Conservation (phyloP, 768 basidiomycete genomes). For the Leccinellum albellum region DNA sequence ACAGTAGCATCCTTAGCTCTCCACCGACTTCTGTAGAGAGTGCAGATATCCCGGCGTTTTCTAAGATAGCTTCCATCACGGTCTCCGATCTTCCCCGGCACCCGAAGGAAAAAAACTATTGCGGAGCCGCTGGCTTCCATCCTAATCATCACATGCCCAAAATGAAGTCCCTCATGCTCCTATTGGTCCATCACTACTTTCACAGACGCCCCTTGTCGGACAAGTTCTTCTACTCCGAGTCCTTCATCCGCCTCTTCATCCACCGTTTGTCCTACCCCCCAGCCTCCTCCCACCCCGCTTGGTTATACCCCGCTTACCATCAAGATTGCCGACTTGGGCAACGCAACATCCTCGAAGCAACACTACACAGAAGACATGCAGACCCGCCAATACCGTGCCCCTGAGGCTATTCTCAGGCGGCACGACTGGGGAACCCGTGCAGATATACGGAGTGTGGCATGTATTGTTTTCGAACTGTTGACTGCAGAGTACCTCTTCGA, state of each 20-base stretch:
- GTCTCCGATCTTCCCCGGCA: constrained; percentile 9
- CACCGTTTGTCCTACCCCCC: constrained; percentile 19
- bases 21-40: constrained; percentile 50
- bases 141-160: constrained; percentile 20
- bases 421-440: constrained; percentile 82
- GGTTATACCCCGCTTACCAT: constrained; percentile 56
- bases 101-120: neutral
- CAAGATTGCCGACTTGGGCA: constrained; percentile 93
- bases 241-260: constrained; percentile 17
- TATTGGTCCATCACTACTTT: constrained; percentile 51
- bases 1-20: constrained; percentile 42
- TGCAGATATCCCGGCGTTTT: constrained; percentile 38
- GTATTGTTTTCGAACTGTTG: constrained; percentile 86
- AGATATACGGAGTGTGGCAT: constrained; percentile 91
- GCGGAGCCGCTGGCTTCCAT: constrained; percentile 17
- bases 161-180: constrained; percentile 24
- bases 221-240: constrained; percentile 18
- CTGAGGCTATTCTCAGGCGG: constrained; percentile 91
- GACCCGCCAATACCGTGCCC: constrained; percentile 91
- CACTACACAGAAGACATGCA: constrained; percentile 96
- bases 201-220: constrained; percentile 51
- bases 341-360: constrained; percentile 85
- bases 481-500: constrained; percentile 93
- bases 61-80: constrained; percentile 26
- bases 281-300: constrained; percentile 21